Evolutionary conservation across 1,284 basidiomycete genomes (phyloP).

Genomic region (Fomitopsis betulina): DNA sequence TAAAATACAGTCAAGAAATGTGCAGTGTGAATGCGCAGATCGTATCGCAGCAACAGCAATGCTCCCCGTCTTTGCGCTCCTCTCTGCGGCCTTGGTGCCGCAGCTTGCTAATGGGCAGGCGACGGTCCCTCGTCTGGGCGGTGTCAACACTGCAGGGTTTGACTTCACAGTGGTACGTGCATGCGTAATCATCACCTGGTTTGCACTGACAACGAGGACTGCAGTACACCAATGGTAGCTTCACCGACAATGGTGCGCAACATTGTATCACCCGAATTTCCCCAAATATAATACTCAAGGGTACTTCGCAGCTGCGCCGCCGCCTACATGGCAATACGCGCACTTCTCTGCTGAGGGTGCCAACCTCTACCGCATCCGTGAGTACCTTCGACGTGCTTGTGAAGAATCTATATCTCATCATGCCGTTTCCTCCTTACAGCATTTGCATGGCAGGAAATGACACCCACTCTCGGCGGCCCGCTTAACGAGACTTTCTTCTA

Average conservation of each 20-base stretch:
- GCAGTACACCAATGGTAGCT: slow-evolving; percentile 38
- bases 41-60: slow-evolving; percentile 7
- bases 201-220: neutral
- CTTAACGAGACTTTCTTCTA: slow-evolving; percentile 42
- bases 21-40: neutral
- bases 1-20: neutral
- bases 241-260: slow-evolving; percentile 29
- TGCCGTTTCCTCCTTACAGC: slow-evolving; percentile 11
- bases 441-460: slow-evolving; percentile 48
- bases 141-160: slow-evolving; percentile 38
- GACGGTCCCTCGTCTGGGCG: slow-evolving; percentile 24
- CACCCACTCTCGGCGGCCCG: slow-evolving; percentile 41
- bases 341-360: slow-evolving; percentile 43
- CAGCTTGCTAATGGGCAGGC: neutral
- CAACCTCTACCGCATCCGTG: slow-evolving; percentile 43
- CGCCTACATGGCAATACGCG: slow-evolving; percentile 36
- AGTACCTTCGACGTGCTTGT: neutral
- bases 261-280: neutral
- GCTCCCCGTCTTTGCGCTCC: slow-evolving; percentile 16
- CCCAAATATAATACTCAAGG: neutral
- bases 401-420: neutral
- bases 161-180: slow-evolving; percentile 32
- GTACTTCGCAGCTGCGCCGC: slow-evolving; percentile 15
- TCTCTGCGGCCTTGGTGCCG: slow-evolving; percentile 16
- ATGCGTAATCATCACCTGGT: neutral